phyloP scores from a whole-genome alignment of 2,329 filamentous ascomycete genomes.

The Dactylellina haptotyla region DNA sequence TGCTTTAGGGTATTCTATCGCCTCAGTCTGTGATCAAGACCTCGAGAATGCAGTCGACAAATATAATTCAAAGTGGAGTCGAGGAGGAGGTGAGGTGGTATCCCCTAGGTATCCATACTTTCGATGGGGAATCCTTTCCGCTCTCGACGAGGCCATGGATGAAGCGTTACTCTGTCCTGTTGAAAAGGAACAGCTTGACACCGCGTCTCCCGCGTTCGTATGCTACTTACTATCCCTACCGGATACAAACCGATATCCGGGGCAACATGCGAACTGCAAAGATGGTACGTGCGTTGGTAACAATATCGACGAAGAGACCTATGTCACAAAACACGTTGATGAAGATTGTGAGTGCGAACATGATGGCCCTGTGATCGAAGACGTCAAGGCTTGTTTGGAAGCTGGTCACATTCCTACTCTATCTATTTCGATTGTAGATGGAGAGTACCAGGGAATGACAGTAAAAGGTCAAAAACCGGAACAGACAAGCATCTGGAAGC shows the following conservation, averaged over 20 bases:
- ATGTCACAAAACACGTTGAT: conserved; percentile 47
- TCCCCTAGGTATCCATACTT: conserved; percentile 15
- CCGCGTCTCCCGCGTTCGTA: conserved; percentile 23
- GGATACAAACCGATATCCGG: conserved; percentile 27
- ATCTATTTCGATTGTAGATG: conserved; percentile 31
- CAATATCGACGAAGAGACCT: conserved; percentile 44
- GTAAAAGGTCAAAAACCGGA: conserved; percentile 43
- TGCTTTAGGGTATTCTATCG: conserved; percentile 28
- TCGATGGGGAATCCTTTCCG: conserved; percentile 19
- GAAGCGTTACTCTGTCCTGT: conserved; percentile 40
- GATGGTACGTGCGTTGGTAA: conserved; percentile 35
- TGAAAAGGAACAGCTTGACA: conserved; percentile 24
- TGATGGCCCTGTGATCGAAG: conserved; percentile 47
- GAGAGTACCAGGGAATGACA: conserved; percentile 37
- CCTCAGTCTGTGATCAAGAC: neutral
- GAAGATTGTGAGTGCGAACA: conserved; percentile 29
- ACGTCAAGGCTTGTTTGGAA: conserved; percentile 41
- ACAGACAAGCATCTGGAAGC: conserved; percentile 31
- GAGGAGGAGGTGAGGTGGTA: conserved; percentile 6
- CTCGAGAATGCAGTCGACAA: conserved; percentile 31
- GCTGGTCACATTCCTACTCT: conserved; percentile 44
- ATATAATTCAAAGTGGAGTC: conserved; percentile 37
- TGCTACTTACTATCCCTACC: conserved; percentile 47
- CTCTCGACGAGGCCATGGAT: conserved; percentile 47
- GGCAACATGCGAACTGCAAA: conserved; percentile 33